These are phyloP conservation scores for Candida qinlingensis DNA, from an alignment of 805 yeast species.

Conservation along the genomic window DNA sequence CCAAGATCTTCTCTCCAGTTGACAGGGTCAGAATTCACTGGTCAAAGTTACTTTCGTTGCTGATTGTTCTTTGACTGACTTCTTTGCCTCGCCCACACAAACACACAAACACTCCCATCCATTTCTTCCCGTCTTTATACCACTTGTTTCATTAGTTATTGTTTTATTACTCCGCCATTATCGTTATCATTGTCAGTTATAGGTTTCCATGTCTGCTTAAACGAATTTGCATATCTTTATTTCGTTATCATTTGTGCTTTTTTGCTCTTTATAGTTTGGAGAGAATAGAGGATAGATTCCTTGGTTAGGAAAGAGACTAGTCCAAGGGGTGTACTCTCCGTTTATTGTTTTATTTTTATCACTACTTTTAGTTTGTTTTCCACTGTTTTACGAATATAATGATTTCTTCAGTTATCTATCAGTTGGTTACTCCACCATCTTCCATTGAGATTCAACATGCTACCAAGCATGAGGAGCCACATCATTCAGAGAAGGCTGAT, in stretches of 20 bases:
- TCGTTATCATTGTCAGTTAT: neutral
- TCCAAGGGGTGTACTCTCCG: too few species aligned
- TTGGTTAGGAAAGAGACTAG: too few species aligned
- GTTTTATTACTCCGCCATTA: neutral
- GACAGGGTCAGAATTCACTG: neutral
- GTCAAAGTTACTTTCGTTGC: neutral
- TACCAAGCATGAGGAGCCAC: neutral
- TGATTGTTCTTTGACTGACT: neutral
- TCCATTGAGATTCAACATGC: neutral
- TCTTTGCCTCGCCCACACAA: neutral
- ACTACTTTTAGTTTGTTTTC: too few species aligned
- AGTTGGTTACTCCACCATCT: constrained; percentile 5
- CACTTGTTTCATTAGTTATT: neutral
- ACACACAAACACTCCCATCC: neutral
- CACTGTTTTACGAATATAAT: neutral
- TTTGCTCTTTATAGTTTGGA: neutral
- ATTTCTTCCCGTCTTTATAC: neutral
- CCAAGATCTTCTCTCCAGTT: neutral
- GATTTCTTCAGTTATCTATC: neutral
- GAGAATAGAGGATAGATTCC: too few species aligned
- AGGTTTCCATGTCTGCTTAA: constrained; percentile 4
- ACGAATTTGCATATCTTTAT: neutral
- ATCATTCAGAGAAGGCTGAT: neutral
- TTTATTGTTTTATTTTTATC: neutral
- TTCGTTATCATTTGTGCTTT: neutral